These are phyloP conservation scores for Sporisorium exsertum DNA, from an alignment of 1,284 basidiomycete species.

Conservation along the genomic window DNA sequence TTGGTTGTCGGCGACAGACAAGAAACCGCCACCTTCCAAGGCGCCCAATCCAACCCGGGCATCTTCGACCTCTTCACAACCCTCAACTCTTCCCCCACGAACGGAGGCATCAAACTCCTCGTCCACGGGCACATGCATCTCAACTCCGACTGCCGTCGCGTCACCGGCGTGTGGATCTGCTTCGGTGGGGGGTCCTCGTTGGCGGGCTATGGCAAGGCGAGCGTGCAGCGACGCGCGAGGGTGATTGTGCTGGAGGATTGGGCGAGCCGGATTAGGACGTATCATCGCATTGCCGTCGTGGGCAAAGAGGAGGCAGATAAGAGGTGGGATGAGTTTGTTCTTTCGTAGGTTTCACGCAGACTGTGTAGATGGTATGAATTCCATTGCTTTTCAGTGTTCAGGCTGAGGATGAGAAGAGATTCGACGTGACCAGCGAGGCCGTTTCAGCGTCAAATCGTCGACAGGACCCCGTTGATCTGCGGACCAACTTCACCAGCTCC, in stretches of 20 bases:
- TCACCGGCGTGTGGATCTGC: slow-evolving; percentile 89
- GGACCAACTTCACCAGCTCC: slow-evolving; percentile 11
- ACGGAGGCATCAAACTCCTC: slow-evolving; percentile 42
- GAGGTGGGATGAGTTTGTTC: slow-evolving; percentile 35
- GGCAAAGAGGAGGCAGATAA: background rate
- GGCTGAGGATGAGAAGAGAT: slow-evolving; percentile 13
- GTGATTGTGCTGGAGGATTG: slow-evolving; percentile 73
- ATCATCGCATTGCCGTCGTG: slow-evolving; percentile 79
- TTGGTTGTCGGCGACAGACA: slow-evolving; percentile 44
- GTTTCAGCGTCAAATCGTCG: slow-evolving; percentile 22
- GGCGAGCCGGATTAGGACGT: slow-evolving; percentile 88
- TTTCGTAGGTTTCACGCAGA: slow-evolving; percentile 8
- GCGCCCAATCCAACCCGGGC: slow-evolving; percentile 57
- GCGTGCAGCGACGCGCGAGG: slow-evolving; percentile 40
- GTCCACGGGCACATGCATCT: slow-evolving; percentile 65
- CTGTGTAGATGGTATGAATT: background rate
- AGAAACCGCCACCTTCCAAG: slow-evolving; percentile 43
- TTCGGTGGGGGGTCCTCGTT: slow-evolving; percentile 83
- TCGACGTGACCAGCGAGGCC: slow-evolving; percentile 10
- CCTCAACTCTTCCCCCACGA: slow-evolving; percentile 20
- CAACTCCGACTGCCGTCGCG: slow-evolving; percentile 82
- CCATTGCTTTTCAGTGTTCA: background rate
- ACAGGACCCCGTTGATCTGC: slow-evolving; percentile 17
- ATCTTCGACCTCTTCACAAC: slow-evolving; percentile 56
- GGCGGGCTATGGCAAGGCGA: slow-evolving; percentile 48